These are phyloP conservation scores for Monotropa hypopitys DNA, from an alignment of 179 eudicot species.

Conservation along the genomic window DNA sequence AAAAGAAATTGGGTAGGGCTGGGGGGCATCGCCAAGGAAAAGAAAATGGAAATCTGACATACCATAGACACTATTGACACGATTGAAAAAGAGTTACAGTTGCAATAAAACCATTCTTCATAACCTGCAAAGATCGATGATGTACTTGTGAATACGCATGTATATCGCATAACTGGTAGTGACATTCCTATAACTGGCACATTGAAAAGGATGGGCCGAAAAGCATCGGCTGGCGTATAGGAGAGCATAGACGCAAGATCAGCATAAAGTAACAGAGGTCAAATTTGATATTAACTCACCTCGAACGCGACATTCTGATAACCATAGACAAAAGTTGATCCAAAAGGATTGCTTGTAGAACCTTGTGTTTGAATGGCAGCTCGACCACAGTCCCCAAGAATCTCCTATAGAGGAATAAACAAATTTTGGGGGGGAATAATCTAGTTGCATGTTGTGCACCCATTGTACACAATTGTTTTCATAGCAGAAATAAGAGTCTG, in stretches of 20 bases:
- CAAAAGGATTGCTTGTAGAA: conserved; percentile 84
- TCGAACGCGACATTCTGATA: conserved; percentile 89
- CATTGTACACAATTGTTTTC: too few species aligned
- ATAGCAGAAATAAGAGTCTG: too few species aligned
- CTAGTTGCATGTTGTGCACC: too few species aligned
- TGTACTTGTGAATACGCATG: background rate
- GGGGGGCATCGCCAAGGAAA: background rate
- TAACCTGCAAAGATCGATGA: conserved; percentile 44
- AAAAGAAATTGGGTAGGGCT: too few species aligned
- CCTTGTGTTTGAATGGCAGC: conserved; percentile 98
- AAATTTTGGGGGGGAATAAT: too few species aligned
- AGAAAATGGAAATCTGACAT: background rate
- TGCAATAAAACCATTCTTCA: conserved; percentile 91
- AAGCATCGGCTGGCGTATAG: background rate
- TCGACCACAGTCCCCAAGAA: conserved; percentile 89
- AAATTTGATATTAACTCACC: conserved; percentile 28
- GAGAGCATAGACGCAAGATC: background rate
- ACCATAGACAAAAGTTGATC: conserved; percentile 92
- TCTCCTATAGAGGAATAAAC: conserved; percentile 41
- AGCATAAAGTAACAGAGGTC: background rate
- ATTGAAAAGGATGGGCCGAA: background rate
- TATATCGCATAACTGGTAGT: background rate
- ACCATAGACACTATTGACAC: conserved; percentile 15
- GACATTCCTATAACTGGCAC: too few species aligned
- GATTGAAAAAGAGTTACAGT: conserved; percentile 88